Conservation (phyloP, 148 eudicot genomes). For the Fagopyrum homotropicum region DNA sequence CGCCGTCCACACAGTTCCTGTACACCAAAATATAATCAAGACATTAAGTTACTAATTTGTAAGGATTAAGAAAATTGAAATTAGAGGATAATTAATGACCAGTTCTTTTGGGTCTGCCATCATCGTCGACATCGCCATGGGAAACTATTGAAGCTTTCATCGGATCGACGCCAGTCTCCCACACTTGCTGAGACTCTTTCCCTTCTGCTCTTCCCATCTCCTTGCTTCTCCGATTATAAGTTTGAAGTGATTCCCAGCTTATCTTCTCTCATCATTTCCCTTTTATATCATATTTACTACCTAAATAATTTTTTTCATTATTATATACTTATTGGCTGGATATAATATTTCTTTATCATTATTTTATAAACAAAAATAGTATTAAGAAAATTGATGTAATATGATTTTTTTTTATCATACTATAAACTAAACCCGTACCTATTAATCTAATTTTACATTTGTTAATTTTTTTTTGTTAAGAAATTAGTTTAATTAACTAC, state of each 20-base stretch:
- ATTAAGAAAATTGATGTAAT: too few species aligned
- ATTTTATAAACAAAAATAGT: too few species aligned
- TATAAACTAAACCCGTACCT: too few species aligned
- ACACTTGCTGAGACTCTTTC: background rate
- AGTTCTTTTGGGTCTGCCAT: conserved; percentile 13
- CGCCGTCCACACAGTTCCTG: conserved; percentile 63
- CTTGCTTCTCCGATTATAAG: too few species aligned
- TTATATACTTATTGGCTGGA: too few species aligned
- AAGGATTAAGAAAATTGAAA: too few species aligned
- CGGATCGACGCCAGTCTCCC: background rate
- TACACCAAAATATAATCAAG: background rate
- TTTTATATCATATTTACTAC: background rate
- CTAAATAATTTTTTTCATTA: too few species aligned
- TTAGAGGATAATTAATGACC: background rate
- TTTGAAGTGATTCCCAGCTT: background rate
- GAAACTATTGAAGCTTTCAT: background rate
- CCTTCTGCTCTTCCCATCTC: background rate
- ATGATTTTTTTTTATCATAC: too few species aligned
- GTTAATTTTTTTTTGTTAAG: too few species aligned
- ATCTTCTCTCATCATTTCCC: background rate
- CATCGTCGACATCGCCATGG: conserved; percentile 5
- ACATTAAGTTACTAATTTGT: background rate
- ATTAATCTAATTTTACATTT: too few species aligned
- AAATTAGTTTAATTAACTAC: too few species aligned
- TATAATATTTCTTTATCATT: too few species aligned